phyloP scores from a whole-genome alignment of 2,329 filamentous ascomycete genomes.

The Fusarium sp. region DNA sequence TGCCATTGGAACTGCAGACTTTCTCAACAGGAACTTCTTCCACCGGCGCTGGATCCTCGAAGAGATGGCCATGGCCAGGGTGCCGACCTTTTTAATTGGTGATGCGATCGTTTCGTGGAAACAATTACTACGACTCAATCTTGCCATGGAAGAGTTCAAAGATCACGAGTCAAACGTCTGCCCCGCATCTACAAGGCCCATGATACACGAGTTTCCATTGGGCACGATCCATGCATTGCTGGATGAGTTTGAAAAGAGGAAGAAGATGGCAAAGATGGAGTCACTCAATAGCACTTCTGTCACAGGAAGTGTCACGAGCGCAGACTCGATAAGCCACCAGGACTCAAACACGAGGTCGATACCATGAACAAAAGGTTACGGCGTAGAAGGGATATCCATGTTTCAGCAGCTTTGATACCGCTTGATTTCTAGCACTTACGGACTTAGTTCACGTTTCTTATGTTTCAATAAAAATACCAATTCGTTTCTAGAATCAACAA shows the following conservation, averaged over 20 bases:
- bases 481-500: not conserved
- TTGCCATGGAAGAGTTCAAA: conserved; percentile 50
- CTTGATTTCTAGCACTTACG: not conserved
- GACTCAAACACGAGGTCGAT: conserved; percentile 6
- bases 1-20: conserved; percentile 41
- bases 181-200: conserved; percentile 25
- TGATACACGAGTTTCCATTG: conserved; percentile 28
- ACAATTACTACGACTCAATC: conserved; percentile 49
- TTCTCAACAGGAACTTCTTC: conserved; percentile 48
- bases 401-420: not conserved
- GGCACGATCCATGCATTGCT: conserved; percentile 29
- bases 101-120: conserved; percentile 51
- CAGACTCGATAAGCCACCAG: conserved; percentile 16
- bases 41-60: conserved; percentile 52
- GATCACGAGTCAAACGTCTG: conserved; percentile 47
- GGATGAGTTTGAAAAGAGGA: conserved; percentile 33
- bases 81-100: conserved; percentile 48
- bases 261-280: conserved; percentile 32
- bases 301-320: conserved; percentile 17
- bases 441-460: not conserved
- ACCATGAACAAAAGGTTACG: not conserved
- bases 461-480: not conserved
- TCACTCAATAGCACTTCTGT: conserved; percentile 18
- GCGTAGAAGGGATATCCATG: not conserved
- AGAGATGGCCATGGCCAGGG: conserved; percentile 49